Conservation (phyloP, 1,139 yeast genomes). For the Zygosaccharomyces sapae region DNA sequence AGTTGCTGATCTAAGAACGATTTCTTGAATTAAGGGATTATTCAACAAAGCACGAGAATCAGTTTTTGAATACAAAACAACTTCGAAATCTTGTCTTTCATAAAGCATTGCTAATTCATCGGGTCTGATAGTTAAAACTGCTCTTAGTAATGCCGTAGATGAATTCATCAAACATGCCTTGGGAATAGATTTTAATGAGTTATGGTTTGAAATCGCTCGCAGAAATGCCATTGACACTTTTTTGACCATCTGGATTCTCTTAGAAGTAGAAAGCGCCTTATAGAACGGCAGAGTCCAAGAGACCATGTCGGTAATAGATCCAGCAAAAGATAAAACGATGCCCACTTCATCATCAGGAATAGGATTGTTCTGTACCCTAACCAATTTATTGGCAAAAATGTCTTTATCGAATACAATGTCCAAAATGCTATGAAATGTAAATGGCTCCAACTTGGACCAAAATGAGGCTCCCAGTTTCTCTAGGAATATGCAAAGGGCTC, state of each 20-base stretch:
- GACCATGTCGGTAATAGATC: constrained; percentile 34
- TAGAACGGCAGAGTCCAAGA: constrained; percentile 37
- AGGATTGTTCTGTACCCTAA: constrained; percentile 28
- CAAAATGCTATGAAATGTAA: constrained; percentile 48
- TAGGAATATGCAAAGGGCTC: constrained; percentile 45
- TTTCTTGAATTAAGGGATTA: constrained; percentile 37
- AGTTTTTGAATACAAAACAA: constrained; percentile 41
- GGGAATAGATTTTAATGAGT: constrained; percentile 27
- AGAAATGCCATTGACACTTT: constrained; percentile 35
- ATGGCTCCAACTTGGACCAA: constrained; percentile 53
- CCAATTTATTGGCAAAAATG: constrained; percentile 24
- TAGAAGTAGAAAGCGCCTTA: constrained; percentile 31
- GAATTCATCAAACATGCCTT: constrained; percentile 36
- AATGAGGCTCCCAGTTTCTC: constrained; percentile 41
- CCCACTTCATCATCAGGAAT: constrained; percentile 35
- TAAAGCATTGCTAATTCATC: constrained; percentile 30
- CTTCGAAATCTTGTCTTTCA: constrained; percentile 34
- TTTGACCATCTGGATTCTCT: constrained; percentile 36
- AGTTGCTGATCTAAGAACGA: constrained; percentile 41
- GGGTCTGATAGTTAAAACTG: constrained; percentile 31
- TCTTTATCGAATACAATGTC: constrained; percentile 44
- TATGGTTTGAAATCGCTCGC: constrained; percentile 29
- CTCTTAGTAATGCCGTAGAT: constrained; percentile 33
- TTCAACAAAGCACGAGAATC: constrained; percentile 44
- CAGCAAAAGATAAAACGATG: constrained; percentile 24